Evolutionary conservation across 2,329 filamentous ascomycete genomes (phyloP).

Genomic region (Amauroascus verrucosus): DNA sequence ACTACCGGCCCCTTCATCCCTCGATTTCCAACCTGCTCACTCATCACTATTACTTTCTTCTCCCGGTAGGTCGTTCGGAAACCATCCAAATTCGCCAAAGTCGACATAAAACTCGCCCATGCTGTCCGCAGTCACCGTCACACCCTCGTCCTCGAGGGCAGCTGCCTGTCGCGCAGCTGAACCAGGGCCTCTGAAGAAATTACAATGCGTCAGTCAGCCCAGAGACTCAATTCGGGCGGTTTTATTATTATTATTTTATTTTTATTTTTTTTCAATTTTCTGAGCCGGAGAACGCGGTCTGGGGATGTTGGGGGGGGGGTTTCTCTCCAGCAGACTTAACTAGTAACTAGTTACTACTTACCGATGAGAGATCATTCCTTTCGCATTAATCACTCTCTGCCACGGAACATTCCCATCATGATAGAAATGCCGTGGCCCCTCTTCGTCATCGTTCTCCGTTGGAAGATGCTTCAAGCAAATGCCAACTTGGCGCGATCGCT

Average conservation of each 20-base stretch:
- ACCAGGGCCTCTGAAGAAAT: constrained; percentile 28
- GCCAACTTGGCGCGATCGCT: constrained; percentile 74
- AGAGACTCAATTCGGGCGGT: no score
- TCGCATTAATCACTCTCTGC: constrained; percentile 86
- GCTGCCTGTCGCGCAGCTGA: constrained; percentile 37
- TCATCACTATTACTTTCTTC: constrained; percentile 12
- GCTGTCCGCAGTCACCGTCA: constrained; percentile 32
- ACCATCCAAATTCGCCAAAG: constrained; percentile 38
- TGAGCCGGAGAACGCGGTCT: no score
- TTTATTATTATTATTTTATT: no score
- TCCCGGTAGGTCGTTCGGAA: constrained; percentile 39
- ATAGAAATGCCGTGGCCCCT: constrained; percentile 43
- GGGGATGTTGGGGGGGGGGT: no score
- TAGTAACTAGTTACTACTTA: no score
- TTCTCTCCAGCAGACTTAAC: no score
- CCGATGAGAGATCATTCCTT: constrained; percentile 77
- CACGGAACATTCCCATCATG: constrained; percentile 76
- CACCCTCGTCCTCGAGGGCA: constrained; percentile 33
- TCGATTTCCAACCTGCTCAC: constrained; percentile 9
- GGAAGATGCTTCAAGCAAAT: constrained; percentile 82
- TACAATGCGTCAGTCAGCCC: background rate
- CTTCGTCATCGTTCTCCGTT: background rate
- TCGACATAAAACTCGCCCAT: constrained; percentile 39
- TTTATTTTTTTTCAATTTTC: background rate
- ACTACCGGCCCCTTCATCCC: background rate